Conservation (phyloP, 1,284 basidiomycete species). For the Melampsora abietis-canadensis region DNA sequence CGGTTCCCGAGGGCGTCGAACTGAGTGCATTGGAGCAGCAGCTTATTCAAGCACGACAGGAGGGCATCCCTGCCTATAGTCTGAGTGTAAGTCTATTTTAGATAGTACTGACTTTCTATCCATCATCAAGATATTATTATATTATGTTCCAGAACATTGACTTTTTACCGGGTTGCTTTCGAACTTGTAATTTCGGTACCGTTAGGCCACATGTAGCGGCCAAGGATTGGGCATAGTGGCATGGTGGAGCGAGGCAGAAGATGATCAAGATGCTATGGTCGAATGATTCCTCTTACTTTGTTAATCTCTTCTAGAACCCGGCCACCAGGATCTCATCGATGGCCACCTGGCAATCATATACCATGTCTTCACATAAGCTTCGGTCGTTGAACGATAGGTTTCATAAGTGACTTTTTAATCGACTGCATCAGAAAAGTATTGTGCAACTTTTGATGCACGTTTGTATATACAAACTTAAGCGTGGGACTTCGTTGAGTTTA, state of each 20-base stretch:
- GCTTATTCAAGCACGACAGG: conserved; percentile 15
- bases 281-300: no score
- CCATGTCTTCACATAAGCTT: no score
- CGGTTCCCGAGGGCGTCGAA: conserved; percentile 4
- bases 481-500: no score
- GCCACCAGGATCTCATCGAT: no score
- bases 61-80: conserved; percentile 39
- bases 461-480: no score
- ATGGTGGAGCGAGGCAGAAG: conserved; percentile 35
- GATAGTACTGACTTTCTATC: background rate
- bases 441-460: no score
- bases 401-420: no score
- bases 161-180: background rate
- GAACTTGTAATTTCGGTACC: background rate
- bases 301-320: no score
- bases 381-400: no score
- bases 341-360: no score
- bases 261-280: conserved; percentile 3
- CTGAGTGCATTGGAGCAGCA: conserved; percentile 16
- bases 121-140: no score
- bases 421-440: no score
- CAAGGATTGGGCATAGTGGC: conserved; percentile 38
- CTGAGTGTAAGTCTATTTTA: conserved; percentile 14
- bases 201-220: conserved; percentile 33
- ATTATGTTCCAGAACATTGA: background rate